These are phyloP conservation scores for Paxillus involutus DNA, from an alignment of 768 basidiomycete species.

Conservation along the genomic window DNA sequence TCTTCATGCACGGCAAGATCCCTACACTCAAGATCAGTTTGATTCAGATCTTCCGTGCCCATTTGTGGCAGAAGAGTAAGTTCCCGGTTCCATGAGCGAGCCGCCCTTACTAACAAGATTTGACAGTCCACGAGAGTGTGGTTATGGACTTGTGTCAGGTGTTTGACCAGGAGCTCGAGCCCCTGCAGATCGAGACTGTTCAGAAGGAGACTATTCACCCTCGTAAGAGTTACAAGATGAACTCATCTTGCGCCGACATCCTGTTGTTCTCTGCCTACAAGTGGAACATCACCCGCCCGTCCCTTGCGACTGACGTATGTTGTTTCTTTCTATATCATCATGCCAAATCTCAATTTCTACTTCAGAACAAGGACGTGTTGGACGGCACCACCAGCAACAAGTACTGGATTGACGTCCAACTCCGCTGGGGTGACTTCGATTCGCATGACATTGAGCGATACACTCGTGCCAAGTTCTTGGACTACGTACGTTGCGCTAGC, in stretches of 20 bases:
- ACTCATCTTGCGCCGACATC: constrained; percentile 99
- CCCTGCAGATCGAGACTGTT: constrained; percentile 97
- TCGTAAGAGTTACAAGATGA: constrained; percentile 99
- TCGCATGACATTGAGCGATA: constrained; percentile 99
- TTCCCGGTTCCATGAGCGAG: constrained; percentile 22
- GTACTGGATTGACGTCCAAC: constrained; percentile 96
- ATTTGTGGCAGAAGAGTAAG: constrained; percentile 99
- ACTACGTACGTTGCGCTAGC: constrained; percentile 63
- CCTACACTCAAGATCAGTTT: constrained; percentile 97
- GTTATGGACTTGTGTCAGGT: constrained; percentile 99
- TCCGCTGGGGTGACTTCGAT: constrained; percentile 98
- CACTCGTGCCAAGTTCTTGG: constrained; percentile 97
- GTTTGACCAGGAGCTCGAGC: constrained; percentile 98
- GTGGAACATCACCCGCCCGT: constrained; percentile 98
- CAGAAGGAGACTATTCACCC: constrained; percentile 99
- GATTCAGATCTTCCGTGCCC: constrained; percentile 99
- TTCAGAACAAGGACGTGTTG: constrained; percentile 85
- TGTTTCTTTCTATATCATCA: not conserved
- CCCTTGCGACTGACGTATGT: constrained; percentile 88
- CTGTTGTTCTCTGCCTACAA: constrained; percentile 95
- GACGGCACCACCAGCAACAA: constrained; percentile 99
- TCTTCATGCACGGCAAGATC: constrained; percentile 99
- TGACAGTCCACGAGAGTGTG: constrained; percentile 81
- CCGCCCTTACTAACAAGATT: constrained; percentile 15
- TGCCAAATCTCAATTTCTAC: constrained; percentile 9